Evolutionary conservation across 2,329 filamentous ascomycete species (phyloP).

Genomic region (Dendryphion nanum): DNA sequence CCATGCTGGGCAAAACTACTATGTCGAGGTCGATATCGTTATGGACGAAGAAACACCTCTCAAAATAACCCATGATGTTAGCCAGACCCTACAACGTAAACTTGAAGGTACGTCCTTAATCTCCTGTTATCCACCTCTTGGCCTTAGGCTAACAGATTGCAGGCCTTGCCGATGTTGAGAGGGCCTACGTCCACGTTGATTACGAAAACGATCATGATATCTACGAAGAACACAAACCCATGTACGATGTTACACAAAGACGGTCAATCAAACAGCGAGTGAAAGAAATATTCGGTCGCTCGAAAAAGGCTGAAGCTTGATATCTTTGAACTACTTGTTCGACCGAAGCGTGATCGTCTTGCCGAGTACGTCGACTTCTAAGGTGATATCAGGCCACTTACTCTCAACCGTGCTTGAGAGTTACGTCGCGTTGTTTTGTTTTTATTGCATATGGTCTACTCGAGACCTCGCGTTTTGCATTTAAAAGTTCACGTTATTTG

Average conservation of each 20-base stretch:
- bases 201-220: slow-evolving; percentile 43
- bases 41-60: slow-evolving; percentile 57
- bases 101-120: slow-evolving; percentile 52
- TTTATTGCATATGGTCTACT: no score
- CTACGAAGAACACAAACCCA: slow-evolving; percentile 40
- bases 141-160: slow-evolving; percentile 8
- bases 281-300: slow-evolving; percentile 22
- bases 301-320: slow-evolving; percentile 20
- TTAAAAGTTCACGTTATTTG: no score
- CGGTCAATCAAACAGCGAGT: slow-evolving; percentile 34
- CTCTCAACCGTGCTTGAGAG: no score
- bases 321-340: no score
- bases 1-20: slow-evolving; percentile 61
- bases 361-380: no score
- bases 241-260: slow-evolving; percentile 33
- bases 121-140: background rate
- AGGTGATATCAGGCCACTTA: no score
- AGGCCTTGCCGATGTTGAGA: slow-evolving; percentile 40
- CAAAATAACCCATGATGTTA: slow-evolving; percentile 59
- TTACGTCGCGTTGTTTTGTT: no score
- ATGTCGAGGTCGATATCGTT: slow-evolving; percentile 62
- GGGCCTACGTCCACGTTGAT: slow-evolving; percentile 53
- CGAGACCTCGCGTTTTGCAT: no score
- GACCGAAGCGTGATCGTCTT: no score
- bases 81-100: slow-evolving; percentile 60